These are phyloP conservation scores for Tricholoma sp. DNA, from an alignment of 768 basidiomycete species.

Conservation along the genomic window DNA sequence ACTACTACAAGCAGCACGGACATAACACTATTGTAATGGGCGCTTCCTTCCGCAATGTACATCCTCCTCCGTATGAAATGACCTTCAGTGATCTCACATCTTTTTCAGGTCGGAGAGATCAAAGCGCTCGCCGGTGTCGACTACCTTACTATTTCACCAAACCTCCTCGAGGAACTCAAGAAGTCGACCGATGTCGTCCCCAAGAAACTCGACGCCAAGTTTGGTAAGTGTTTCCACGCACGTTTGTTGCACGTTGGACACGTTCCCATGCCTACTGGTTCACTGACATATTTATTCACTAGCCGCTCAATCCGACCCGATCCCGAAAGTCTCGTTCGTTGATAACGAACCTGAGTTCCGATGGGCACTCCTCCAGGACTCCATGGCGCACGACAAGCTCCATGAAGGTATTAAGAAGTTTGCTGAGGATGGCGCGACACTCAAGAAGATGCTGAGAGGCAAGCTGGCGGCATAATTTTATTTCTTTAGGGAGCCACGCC, in stretches of 20 bases:
- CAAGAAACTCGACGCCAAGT: conserved; percentile 70
- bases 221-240: conserved; percentile 38
- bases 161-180: conserved; percentile 90
- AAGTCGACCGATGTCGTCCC: conserved; percentile 72
- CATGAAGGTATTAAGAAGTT: conserved; percentile 99
- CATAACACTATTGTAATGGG: conserved; percentile 99
- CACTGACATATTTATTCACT: conserved; percentile 1
- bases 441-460: conserved; percentile 76
- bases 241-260: not conserved
- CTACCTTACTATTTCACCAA: conserved; percentile 93
- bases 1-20: conserved; percentile 98
- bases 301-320: conserved; percentile 55
- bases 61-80: conserved; percentile 21
- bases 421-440: conserved; percentile 87
- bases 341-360: conserved; percentile 97
- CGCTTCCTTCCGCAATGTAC: conserved; percentile 96
- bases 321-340: conserved; percentile 78
- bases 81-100: conserved; percentile 5
- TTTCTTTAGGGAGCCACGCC: not conserved
- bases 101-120: conserved; percentile 77
- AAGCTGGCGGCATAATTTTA: conserved; percentile 49
- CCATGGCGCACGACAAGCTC: conserved; percentile 98
- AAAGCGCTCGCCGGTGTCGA: conserved; percentile 93
- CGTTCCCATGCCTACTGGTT: conserved; percentile 1
- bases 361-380: conserved; percentile 86